Evolutionary conservation across 306 rosid species (phyloP), one percentile per base, ranked within the genome.

Genomic region (Rubus idaeus): DNA sequence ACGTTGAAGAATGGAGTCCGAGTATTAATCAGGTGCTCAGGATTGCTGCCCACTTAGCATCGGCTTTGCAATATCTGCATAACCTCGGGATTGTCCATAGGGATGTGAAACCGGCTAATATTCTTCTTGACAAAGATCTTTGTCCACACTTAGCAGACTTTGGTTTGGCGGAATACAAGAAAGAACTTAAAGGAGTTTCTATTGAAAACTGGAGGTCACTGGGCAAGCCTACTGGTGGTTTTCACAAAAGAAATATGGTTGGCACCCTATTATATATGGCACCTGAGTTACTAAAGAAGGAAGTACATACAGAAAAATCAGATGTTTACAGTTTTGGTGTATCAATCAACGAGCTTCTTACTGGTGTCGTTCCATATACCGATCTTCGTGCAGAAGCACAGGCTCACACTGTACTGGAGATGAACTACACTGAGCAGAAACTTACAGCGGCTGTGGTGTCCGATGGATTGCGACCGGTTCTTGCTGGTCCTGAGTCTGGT

Each of bases 201-300:
- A 75, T 84, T 47, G 89, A 84, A 74, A 90, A 89, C 70, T 94
- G 98, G 98, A 90, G 86, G 76, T 92, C 98, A 78, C 78, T 85
- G 70, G 98, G 97, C 58, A 92, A 94, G 84, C 98, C 98, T 39
- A 92, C 98, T 1, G 98, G 98, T 77, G 98, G 98, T 76, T 94
- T 94, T 79, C 96, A 94, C 86, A 94, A 94, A 83, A 94, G 80
- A 80, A 89, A 78, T 75, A 90, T 94, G 97, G 98, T 94, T 74
- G 98, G 97, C 66, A 94, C 98, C 18, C 86, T 94, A 53, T 84
- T 94, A 67, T 94, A 94, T 77, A 92, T 94, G 98, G 93, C 98
- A 46, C 98, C 98, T 82, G 98, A 94, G 87, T 84, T 94, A 87
- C 84, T 92, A 74, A 89, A 76, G 82, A 94, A 94, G 88, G 92